Evolutionary conservation across 352 stramenopile species (phyloP).

Genomic region (Globisporangium alternatum): DNA sequence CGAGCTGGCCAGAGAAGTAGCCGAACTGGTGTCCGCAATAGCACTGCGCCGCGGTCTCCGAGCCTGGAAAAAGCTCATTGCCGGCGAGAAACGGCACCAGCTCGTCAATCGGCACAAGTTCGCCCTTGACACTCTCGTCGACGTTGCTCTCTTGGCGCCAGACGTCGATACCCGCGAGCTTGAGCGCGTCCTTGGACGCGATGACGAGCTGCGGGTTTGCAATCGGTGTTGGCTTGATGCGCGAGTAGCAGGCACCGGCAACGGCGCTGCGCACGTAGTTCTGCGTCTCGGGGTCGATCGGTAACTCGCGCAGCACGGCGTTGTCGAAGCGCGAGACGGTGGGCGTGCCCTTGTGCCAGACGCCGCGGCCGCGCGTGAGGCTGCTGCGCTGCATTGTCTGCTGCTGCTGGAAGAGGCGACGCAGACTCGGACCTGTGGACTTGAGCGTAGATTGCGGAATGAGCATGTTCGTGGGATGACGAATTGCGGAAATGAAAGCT

Average conservation of each 20-base stretch:
- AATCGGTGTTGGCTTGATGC: slow-evolving; percentile 57
- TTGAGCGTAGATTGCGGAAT: slow-evolving; percentile 9
- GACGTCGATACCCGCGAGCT: slow-evolving; percentile 59
- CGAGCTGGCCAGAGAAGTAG: slow-evolving; percentile 90
- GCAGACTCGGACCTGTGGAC: background rate
- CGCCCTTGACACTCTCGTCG: slow-evolving; percentile 10
- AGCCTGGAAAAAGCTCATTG: slow-evolving; percentile 71
- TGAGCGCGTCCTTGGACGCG: slow-evolving; percentile 42
- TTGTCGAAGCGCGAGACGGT: slow-evolving; percentile 49
- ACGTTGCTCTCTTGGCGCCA: slow-evolving; percentile 1
- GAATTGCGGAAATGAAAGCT: background rate
- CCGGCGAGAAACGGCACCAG: slow-evolving; percentile 62
- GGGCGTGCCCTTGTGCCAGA: slow-evolving; percentile 44
- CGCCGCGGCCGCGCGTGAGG: slow-evolving; percentile 18
- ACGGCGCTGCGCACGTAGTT: slow-evolving; percentile 55
- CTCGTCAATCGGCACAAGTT: slow-evolving; percentile 33
- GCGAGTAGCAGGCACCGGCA: slow-evolving; percentile 57
- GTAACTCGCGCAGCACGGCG: slow-evolving; percentile 55
- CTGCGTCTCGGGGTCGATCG: slow-evolving; percentile 47
- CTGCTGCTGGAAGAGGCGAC: background rate
- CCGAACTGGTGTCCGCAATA: slow-evolving; percentile 93
- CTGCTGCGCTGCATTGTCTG: slow-evolving; percentile 7
- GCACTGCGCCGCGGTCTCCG: slow-evolving; percentile 82
- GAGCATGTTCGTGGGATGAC: background rate
- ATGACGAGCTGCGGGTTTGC: slow-evolving; percentile 57